These are phyloP conservation scores for Botryobasidium botryosum DNA, from an alignment of 768 basidiomycete genomes.

Conservation along the genomic window DNA sequence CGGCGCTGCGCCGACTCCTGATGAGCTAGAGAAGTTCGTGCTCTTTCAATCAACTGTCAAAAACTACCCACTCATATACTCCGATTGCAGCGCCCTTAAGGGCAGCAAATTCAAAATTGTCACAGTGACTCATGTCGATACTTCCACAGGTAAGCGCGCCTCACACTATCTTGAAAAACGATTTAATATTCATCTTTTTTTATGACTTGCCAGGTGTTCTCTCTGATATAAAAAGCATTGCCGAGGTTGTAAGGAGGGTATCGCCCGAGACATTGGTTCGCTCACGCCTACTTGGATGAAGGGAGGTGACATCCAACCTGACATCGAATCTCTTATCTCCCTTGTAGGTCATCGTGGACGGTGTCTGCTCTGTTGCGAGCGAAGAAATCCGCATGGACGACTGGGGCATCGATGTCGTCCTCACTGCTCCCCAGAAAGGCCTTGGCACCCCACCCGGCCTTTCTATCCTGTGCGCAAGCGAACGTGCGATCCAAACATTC, in stretches of 20 bases:
- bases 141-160: conserved; percentile 48
- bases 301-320: no score
- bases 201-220: conserved; percentile 43
- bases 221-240: conserved; percentile 63
- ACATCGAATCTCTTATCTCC: conserved; percentile 3
- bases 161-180: not conserved
- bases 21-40: conserved; percentile 34
- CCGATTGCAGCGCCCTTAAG: conserved; percentile 33
- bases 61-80: not conserved
- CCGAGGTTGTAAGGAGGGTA: conserved; percentile 48
- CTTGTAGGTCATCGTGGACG: conserved; percentile 58
- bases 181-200: not conserved
- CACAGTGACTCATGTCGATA: conserved; percentile 93
- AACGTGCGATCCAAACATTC: conserved; percentile 58
- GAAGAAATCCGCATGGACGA: conserved; percentile 91
- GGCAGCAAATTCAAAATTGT: conserved; percentile 74
- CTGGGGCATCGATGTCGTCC: conserved; percentile 82
- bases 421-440: conserved; percentile 82
- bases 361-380: conserved; percentile 91
- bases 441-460: conserved; percentile 87
- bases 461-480: conserved; percentile 67
- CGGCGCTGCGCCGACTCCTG: conserved; percentile 50
- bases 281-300: not conserved
- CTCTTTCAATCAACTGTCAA: not conserved
- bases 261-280: conserved; percentile 73